These are phyloP conservation scores for Podospora appendiculata DNA, from an alignment of 495 filamentous ascomycete species.

Conservation along the genomic window DNA sequence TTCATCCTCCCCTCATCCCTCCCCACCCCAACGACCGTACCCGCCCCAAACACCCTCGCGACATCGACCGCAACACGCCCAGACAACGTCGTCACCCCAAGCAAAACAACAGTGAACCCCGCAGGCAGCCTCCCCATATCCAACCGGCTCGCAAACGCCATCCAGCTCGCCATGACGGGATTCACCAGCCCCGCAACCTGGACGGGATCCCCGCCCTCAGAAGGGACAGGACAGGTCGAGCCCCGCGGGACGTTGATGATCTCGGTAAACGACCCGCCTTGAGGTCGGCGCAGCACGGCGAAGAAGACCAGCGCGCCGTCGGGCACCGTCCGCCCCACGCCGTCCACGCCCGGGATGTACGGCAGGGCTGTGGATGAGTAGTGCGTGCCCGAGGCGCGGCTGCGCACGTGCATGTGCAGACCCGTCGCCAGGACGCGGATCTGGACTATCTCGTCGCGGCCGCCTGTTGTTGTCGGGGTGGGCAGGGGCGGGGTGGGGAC, in stretches of 20 bases:
- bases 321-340: neutral
- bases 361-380: neutral
- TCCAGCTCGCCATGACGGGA: neutral
- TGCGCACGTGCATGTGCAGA: neutral
- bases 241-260: neutral
- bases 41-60: neutral
- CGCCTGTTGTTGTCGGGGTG: neutral
- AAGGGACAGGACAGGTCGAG: neutral
- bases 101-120: neutral
- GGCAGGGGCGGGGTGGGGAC: neutral
- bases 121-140: neutral
- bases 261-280: neutral
- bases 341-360: neutral
- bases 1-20: neutral
- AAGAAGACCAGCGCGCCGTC: neutral
- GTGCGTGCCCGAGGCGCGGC: neutral
- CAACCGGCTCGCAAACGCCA: neutral
- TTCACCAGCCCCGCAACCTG: neutral
- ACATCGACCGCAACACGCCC: neutral
- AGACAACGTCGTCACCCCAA: neutral
- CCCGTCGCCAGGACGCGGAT: neutral
- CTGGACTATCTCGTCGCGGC: neutral
- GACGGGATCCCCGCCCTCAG: neutral
- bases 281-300: neutral
- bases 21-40: neutral